Evolutionary conservation across 495 filamentous ascomycete genomes (phyloP).

Genomic region (Penicillium canescens): DNA sequence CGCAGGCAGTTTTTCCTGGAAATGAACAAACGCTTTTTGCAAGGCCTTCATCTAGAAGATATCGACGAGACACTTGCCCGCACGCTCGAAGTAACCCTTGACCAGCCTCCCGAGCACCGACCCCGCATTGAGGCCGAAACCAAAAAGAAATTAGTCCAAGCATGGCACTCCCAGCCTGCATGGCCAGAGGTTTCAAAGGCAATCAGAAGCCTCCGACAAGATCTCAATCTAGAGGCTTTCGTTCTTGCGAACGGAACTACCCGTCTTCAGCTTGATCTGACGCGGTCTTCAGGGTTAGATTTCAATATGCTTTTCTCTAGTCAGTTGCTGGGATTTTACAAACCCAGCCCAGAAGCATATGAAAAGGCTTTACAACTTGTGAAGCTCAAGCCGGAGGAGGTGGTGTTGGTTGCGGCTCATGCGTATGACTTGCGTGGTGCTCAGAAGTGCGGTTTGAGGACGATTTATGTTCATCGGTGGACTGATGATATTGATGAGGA

Average conservation of each 20-base stretch:
- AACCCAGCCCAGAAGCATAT: constrained; percentile 48
- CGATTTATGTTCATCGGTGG: constrained; percentile 53
- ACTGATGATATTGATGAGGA: constrained; percentile 56
- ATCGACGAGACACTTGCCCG: constrained; percentile 48
- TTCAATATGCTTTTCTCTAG: constrained; percentile 57
- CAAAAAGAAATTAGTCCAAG: constrained; percentile 20
- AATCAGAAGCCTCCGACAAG: constrained; percentile 24
- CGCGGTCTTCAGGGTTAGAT: constrained; percentile 42
- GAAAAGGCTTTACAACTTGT: constrained; percentile 44
- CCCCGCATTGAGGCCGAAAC: constrained; percentile 23
- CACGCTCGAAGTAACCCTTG: constrained; percentile 35
- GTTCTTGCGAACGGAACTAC: constrained; percentile 58
- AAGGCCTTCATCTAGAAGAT: constrained; percentile 41
- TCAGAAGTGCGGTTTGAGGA: constrained; percentile 45
- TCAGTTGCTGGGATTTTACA: constrained; percentile 48
- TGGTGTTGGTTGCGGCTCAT: constrained; percentile 56
- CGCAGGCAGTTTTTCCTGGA: constrained; percentile 47
- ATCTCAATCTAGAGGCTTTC: constrained; percentile 33
- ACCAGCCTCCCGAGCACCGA: constrained; percentile 21
- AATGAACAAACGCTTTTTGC: constrained; percentile 35
- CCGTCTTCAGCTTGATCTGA: constrained; percentile 54
- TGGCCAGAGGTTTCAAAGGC: constrained; percentile 48
- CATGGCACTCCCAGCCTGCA: constrained; percentile 47
- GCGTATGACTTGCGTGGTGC: constrained; percentile 53
- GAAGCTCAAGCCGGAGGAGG: constrained; percentile 42